phyloP scores from a whole-genome alignment of 2,329 filamentous ascomycete genomes.

The Leptodontidium sp. region DNA sequence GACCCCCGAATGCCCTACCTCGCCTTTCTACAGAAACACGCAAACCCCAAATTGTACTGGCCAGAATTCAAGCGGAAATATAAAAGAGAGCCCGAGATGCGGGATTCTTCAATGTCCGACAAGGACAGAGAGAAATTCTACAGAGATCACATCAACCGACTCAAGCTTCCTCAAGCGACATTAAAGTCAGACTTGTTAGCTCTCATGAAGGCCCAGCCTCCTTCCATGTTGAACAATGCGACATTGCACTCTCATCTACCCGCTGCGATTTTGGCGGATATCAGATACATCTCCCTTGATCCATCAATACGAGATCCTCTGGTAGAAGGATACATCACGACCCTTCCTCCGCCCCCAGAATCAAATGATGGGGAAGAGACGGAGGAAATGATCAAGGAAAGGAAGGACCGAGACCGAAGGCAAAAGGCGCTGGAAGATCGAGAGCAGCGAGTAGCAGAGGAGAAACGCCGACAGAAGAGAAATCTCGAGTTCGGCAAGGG shows the following conservation, averaged over 20 bases:
- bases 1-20: slow-evolving; percentile 87
- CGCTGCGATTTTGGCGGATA: slow-evolving; percentile 66
- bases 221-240: slow-evolving; percentile 65
- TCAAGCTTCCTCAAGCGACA: slow-evolving; percentile 71
- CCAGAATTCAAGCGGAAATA: slow-evolving; percentile 94
- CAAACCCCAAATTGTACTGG: slow-evolving; percentile 95
- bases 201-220: slow-evolving; percentile 69
- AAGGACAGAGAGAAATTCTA: slow-evolving; percentile 84
- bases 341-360: slow-evolving; percentile 65
- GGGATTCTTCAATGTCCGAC: slow-evolving; percentile 73
- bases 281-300: slow-evolving; percentile 75
- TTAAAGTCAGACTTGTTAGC: slow-evolving; percentile 74
- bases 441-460: slow-evolving; percentile 67
- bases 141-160: slow-evolving; percentile 73
- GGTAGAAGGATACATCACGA: slow-evolving; percentile 71
- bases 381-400: slow-evolving; percentile 59
- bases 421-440: slow-evolving; percentile 73
- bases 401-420: slow-evolving; percentile 63
- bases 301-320: slow-evolving; percentile 67
- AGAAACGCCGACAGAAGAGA: slow-evolving; percentile 66
- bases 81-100: slow-evolving; percentile 82
- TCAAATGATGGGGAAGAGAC: slow-evolving; percentile 55
- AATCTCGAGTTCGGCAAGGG: slow-evolving; percentile 68
- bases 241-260: slow-evolving; percentile 67
- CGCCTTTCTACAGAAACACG: slow-evolving; percentile 79